phyloP scores from a whole-genome alignment of 2,329 filamentous ascomycete species.

The Chaetomiaceae sp. region DNA sequence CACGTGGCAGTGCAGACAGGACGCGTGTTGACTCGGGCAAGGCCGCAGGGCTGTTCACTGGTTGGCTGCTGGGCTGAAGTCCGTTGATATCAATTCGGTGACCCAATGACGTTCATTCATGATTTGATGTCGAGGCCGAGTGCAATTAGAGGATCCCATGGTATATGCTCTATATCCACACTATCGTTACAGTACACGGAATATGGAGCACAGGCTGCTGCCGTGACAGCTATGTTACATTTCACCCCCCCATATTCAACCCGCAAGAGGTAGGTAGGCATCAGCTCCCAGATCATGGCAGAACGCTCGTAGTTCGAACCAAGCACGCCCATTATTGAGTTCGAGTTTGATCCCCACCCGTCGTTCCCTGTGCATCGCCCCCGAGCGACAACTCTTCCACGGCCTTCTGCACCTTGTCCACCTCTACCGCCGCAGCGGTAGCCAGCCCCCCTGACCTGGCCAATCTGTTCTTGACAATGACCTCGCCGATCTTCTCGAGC shows the following conservation, averaged over 20 bases:
- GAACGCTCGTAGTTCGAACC: background rate
- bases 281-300: background rate
- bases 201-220: background rate
- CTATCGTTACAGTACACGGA: slow-evolving; percentile 15
- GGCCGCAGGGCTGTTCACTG: background rate
- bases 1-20: background rate
- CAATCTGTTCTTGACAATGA: slow-evolving; percentile 50
- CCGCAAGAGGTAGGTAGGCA: background rate
- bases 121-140: background rate
- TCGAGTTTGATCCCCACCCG: slow-evolving; percentile 12
- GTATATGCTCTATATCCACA: slow-evolving; percentile 15
- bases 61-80: too few relatives aligned
- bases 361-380: slow-evolving; percentile 6
- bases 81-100: too few relatives aligned
- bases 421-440: slow-evolving; percentile 1
- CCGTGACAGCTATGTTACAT: slow-evolving; percentile 8
- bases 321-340: background rate
- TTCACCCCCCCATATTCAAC: background rate
- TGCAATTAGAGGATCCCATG: background rate
- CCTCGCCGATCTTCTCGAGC: slow-evolving; percentile 57
- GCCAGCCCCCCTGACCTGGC: background rate
- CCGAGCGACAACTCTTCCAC: slow-evolving; percentile 23
- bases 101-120: too few relatives aligned
- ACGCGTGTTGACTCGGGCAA: too few relatives aligned
- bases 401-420: slow-evolving; percentile 21